Base-by-base conservation (phyloP, 2,329 filamentous ascomycete species). In the Annulohypoxylon truncatum region DNA sequence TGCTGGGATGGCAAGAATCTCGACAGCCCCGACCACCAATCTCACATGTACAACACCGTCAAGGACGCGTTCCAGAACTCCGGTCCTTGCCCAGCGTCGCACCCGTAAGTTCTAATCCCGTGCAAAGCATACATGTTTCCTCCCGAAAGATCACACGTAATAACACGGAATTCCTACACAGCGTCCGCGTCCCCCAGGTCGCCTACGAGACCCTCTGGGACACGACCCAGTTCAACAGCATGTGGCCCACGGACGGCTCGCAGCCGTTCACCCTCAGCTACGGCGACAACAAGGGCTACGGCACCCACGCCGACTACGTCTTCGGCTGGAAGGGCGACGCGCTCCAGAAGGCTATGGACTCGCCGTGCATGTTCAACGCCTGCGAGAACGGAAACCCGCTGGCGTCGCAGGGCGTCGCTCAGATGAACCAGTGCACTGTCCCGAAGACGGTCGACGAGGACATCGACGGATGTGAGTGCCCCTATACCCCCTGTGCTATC, bases 1-100 rank as follows among this genome's bases (percentile, higher is more conserved):
- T 83, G 81, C 77, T 83, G 81, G 81, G 81, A 83, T 60, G 81
- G 81, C 52, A 78, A 80, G 68, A 82, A 81, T 64, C 75, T 82
- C 13, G 81, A 83, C 64, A 78, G 72, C 50, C 73, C 73, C 0
- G 72, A 74, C 66, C 73, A 75, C 56, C 69, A 75, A 40, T 70
- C 70, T 7, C 67, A 75, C 58, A 73, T 73, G 70, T 73, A 81
- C 72, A 79, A 75, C 68, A 76, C 74, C 5, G 72, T 73, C 3
- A 74, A 74, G 42, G 73, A 75, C 26, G 73, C 71, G 3, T 75
- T 76, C 69, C 63, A 65, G 56, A 73, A 73, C 64, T 70, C 72
- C 1, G 73, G 73, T 0, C 65, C 77, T 2, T 83, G 81, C 66
- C 81, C 82, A 0, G 71, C 70, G 2, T 75, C 73, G 15, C 75